Evolutionary conservation across 805 yeast genomes (phyloP).

Genomic region (Myxozyma udenii): DNA sequence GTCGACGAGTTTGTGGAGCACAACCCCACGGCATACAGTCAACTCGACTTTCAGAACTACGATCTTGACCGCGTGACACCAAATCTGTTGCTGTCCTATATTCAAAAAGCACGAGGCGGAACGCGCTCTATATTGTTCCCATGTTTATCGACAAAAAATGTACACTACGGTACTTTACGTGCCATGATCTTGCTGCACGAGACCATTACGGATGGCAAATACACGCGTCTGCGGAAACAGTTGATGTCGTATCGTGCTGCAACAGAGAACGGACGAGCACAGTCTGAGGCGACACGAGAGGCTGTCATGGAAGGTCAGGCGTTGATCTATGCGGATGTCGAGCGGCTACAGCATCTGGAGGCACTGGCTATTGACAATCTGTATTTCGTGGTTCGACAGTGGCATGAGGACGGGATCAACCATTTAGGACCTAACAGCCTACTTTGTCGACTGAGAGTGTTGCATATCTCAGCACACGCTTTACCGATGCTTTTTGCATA

Average conservation of each 20-base stretch:
- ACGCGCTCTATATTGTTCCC: constrained; percentile 17
- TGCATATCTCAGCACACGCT: constrained; percentile 21
- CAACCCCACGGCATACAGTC: constrained; percentile 17
- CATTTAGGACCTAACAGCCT: background rate
- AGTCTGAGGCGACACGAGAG: background rate
- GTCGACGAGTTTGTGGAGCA: constrained; percentile 16
- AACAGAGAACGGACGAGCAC: background rate
- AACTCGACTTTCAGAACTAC: constrained; percentile 19
- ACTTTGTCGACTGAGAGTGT: constrained; percentile 11
- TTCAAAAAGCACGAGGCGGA: constrained; percentile 11
- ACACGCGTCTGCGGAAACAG: constrained; percentile 5
- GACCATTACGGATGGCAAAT: constrained; percentile 12
- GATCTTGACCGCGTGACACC: constrained; percentile 21
- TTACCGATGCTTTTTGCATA: constrained; percentile 19
- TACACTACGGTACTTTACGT: constrained; percentile 14
- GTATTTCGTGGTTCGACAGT: constrained; percentile 18
- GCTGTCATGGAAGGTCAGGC: background rate
- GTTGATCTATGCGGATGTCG: background rate
- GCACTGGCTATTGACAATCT: constrained; percentile 18
- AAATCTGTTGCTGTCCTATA: constrained; percentile 9
- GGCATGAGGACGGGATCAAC: constrained; percentile 16
- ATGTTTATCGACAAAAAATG: constrained; percentile 21
- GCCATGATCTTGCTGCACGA: constrained; percentile 23
- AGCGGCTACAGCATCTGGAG: constrained; percentile 6
- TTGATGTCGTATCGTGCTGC: background rate